Evolutionary conservation across 768 basidiomycete genomes (phyloP), one percentile per base, ranked within the genome.

Genomic region (Lactarius sp.): DNA sequence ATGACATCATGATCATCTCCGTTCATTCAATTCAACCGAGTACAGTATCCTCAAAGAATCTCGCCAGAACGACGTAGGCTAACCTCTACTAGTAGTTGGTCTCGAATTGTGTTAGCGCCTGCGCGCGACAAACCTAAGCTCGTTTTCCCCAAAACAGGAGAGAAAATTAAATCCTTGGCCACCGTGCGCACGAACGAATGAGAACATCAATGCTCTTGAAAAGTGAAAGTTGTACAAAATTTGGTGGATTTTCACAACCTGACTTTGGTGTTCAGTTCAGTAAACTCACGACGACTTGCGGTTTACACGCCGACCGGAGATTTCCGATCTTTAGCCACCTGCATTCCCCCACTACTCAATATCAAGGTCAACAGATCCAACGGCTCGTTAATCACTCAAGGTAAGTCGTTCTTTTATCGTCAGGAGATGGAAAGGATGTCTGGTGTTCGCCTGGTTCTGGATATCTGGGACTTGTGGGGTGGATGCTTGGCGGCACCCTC

Each of bases 321-420:
- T 49, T 37, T 49, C 65, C 65, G 65, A 33, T 4, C 18, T 6
- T 52, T 5, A 10, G n/a, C 50, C 52, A 20, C 49, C n/a, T 27
- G 12, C 47, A 20, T 20, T 31, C 16, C 20, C 22, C 10, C 13
- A 66, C 47, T 33, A 27, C 27, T 34, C 42, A 52, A 33, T 36
- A 16, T 16, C 61, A 50, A 49, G 37, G 18, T 53, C 55, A 36
- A 52, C 56, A 46, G 34, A 61, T 41, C 41, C 54, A 58, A 68
- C 70, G 71, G 66, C 52, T 70, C 73, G 72, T 70, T 63, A 80
- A 78, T 74, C 69, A 79, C 71, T 78, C 85, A 85, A 86, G 83
- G 84, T 85, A 76, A 82, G 83, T 78, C 73, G 67, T 71, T 76
- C 75, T 69, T 68, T 72, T 67, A 72, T 31, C n/a, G 36, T 61